Conservation (phyloP, 2,329 filamentous ascomycete species). For the Didymellaceae sp. region DNA sequence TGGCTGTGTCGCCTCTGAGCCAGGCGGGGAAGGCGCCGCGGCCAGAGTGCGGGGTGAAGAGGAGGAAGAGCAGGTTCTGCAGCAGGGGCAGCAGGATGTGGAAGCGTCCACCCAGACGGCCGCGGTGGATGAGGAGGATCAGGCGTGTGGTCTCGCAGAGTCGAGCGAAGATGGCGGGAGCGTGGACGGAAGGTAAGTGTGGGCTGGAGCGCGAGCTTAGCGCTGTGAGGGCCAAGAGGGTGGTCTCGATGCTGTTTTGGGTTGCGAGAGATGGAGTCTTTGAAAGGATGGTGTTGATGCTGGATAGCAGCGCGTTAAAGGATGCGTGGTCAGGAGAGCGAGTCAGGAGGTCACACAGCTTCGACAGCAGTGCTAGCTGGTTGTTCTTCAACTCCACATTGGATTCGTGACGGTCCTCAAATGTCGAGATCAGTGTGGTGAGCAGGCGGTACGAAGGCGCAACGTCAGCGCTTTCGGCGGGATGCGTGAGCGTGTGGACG, state of each 20-base stretch:
- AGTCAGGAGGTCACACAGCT: conserved; percentile 30
- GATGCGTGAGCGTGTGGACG: conserved; percentile 21
- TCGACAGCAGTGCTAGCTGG: conserved; percentile 38
- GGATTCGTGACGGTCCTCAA: conserved; percentile 35
- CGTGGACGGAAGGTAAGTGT: conserved; percentile 30
- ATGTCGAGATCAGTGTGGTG: conserved; percentile 33
- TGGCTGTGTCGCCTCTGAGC: conserved; percentile 28
- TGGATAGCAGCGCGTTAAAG: conserved; percentile 58
- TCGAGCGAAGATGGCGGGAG: conserved; percentile 58
- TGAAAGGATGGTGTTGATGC: conserved; percentile 54
- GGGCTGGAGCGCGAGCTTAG: conserved; percentile 44
- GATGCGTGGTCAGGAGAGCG: conserved; percentile 62
- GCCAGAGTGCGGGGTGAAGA: conserved; percentile 58
- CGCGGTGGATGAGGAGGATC: conserved; percentile 63
- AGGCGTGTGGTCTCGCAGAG: conserved; percentile 61
- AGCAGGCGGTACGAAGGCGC: conserved; percentile 33
- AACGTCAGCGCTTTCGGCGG: conserved; percentile 11
- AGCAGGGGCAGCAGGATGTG: conserved; percentile 64
- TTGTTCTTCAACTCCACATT: conserved; percentile 32
- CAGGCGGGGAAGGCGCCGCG: conserved; percentile 41
- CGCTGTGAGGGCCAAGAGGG: conserved; percentile 46
- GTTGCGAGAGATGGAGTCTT: conserved; percentile 49
- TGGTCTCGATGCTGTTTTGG: conserved; percentile 53
- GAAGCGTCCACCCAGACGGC: conserved; percentile 65
- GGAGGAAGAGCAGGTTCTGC: conserved; percentile 60